These are phyloP conservation scores for Brettanomyces naardenensis DNA, from an alignment of 805 yeast genomes.

Conservation along the genomic window DNA sequence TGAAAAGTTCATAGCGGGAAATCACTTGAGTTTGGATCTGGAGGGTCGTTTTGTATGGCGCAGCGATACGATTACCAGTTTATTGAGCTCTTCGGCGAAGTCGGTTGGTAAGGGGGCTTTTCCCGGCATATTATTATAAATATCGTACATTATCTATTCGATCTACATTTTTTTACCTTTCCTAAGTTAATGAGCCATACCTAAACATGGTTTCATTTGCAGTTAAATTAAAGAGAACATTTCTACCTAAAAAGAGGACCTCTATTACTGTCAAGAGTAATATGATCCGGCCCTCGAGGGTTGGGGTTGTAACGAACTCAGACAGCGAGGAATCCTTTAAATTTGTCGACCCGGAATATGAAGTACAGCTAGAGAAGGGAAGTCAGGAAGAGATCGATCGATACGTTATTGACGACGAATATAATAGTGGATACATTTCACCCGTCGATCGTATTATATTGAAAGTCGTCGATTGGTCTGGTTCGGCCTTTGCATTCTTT, in stretches of 20 bases:
- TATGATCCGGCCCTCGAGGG: background rate
- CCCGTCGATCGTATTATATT: constrained; percentile 9
- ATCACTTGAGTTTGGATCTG: too few relatives aligned
- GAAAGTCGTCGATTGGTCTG: constrained; percentile 11
- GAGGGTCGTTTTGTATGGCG: too few relatives aligned
- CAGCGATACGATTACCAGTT: too few relatives aligned
- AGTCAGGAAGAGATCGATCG: background rate
- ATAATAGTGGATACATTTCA: constrained; percentile 2
- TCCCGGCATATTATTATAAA: too few relatives aligned
- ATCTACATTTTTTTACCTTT: too few relatives aligned
- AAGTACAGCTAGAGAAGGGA: background rate
- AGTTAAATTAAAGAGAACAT: background rate
- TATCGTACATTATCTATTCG: too few relatives aligned
- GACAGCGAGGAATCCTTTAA: background rate
- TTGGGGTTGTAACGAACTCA: background rate
- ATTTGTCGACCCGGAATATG: background rate
- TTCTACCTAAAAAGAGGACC: constrained; percentile 1
- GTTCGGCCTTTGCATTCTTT: constrained; percentile 16
- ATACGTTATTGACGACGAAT: background rate
- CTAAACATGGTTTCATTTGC: background rate
- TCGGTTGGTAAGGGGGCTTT: too few relatives aligned
- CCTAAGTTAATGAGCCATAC: too few relatives aligned
- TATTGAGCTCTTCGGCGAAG: too few relatives aligned
- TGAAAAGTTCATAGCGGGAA: too few relatives aligned
- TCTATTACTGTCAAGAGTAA: background rate